phyloP scores from a whole-genome alignment of 1,284 basidiomycete species.

The Xerocomus minutiporus region DNA sequence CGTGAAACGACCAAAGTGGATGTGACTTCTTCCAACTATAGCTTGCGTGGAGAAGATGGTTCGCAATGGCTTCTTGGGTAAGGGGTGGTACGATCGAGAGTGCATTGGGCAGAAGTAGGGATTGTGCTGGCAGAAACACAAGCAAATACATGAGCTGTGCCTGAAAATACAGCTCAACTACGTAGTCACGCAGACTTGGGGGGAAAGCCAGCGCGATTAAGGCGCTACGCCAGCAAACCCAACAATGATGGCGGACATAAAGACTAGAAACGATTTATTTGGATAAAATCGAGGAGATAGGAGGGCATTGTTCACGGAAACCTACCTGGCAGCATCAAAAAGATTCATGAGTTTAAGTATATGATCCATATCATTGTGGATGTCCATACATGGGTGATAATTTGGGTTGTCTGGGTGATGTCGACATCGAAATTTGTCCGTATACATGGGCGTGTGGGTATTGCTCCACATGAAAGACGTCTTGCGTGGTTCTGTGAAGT shows the following conservation, averaged over 20 bases:
- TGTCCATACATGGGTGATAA: no score
- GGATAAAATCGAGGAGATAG: background rate
- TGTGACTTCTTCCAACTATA: background rate
- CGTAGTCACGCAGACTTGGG: background rate
- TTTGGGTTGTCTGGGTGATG: background rate
- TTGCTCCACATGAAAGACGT: background rate
- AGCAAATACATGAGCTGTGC: no score
- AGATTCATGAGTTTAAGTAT: background rate
- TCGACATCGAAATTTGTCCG: background rate
- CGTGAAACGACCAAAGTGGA: background rate
- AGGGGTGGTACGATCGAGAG: background rate
- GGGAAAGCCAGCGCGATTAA: background rate
- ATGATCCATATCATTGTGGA: background rate
- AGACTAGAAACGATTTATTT: background rate
- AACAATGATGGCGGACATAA: background rate
- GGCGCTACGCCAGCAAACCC: background rate
- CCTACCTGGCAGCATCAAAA: background rate
- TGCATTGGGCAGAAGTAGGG: background rate
- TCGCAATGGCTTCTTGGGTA: background rate
- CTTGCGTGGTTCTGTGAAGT: background rate
- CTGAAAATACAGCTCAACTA: background rate
- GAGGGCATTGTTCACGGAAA: background rate
- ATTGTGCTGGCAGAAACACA: background rate
- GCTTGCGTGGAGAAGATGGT: background rate
- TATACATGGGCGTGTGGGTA: background rate